Percentiles rank a stretch among this genome's conserved stretches.
Conservation (phyloP, 805 yeast genomes). For the Starmerella vitae region DNA sequence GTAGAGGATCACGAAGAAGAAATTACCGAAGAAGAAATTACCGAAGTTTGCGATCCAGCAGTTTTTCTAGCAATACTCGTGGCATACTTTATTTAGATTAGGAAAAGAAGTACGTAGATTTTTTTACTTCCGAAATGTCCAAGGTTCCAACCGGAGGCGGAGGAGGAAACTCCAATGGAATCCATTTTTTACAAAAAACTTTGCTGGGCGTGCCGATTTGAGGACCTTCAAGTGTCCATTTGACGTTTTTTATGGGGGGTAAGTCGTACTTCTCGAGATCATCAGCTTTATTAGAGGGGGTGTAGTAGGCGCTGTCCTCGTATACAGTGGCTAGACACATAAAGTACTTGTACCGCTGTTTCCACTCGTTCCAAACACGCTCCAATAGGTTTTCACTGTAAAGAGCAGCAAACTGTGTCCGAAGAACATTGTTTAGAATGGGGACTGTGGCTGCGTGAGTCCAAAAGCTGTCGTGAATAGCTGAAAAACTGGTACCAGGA, state of each 20-base stretch:
- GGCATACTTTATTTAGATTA: constrained; percentile 3
- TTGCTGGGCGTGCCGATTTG: constrained; percentile 23
- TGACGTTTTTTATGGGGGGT: constrained; percentile 18
- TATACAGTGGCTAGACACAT: constrained; percentile 44
- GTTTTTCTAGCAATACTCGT: constrained; percentile 9
- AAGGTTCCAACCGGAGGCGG: constrained; percentile 65
- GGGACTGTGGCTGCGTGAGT: constrained; percentile 73
- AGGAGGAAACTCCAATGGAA: constrained; percentile 51
- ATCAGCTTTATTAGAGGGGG: constrained; percentile 12
- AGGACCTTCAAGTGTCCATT: constrained; percentile 52
- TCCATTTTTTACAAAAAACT: constrained; percentile 30
- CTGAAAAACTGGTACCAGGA: constrained; percentile 55
- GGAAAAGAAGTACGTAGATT: constrained; percentile 59
- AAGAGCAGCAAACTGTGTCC: constrained; percentile 59
- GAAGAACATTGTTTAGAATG: constrained; percentile 45
- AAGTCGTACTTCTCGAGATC: constrained; percentile 28
- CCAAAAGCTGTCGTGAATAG: constrained; percentile 93
- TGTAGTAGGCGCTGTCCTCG: constrained; percentile 37
- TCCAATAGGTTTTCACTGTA: constrained; percentile 56
- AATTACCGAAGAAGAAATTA: background rate
- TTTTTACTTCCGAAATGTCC: constrained; percentile 51
- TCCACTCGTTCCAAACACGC: constrained; percentile 58
- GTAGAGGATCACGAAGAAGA: too few species aligned
- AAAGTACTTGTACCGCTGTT: constrained; percentile 53
- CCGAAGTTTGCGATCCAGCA: constrained; percentile 13